phyloP scores from a whole-genome alignment of 1,284 basidiomycete species.

The Rhodotorula sp. region DNA sequence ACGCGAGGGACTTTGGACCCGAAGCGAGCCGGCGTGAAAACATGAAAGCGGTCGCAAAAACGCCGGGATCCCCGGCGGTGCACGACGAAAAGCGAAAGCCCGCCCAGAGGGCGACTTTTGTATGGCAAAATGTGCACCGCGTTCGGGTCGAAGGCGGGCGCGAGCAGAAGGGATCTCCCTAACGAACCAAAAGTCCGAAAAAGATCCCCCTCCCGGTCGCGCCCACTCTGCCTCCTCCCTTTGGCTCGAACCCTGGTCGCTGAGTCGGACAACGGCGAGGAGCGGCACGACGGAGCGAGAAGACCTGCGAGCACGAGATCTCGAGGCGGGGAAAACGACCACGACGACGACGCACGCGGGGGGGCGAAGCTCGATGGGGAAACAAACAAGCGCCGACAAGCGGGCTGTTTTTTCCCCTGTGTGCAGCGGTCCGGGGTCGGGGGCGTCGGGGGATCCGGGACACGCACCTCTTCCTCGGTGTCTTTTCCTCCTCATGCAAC shows the following conservation, averaged over 20 bases:
- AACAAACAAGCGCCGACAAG: no score
- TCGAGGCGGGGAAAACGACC: no score
- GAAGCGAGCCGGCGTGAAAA: slow-evolving; percentile 16
- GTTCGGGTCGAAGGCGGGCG: slow-evolving; percentile 10
- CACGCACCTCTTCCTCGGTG: no score
- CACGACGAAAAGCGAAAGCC: not conserved
- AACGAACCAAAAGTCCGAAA: no score
- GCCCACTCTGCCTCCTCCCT: no score
- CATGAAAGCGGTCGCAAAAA: slow-evolving; percentile 27
- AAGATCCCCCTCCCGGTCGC: no score
- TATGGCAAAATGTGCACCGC: not conserved
- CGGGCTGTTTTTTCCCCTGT: no score
- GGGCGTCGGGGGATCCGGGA: no score
- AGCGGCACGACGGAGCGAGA: not conserved
- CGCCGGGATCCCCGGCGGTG: slow-evolving; percentile 23
- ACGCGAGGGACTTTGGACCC: not conserved
- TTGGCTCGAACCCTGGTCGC: not conserved
- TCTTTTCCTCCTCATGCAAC: no score
- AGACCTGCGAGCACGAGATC: not conserved
- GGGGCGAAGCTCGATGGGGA: no score
- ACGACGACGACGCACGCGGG: no score
- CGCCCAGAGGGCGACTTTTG: not conserved
- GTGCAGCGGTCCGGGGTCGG: no score
- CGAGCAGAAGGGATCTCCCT: not conserved
- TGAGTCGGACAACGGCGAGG: not conserved